These are phyloP conservation scores for Candida railenensis DNA, from an alignment of 805 yeast genomes.

Conservation along the genomic window DNA sequence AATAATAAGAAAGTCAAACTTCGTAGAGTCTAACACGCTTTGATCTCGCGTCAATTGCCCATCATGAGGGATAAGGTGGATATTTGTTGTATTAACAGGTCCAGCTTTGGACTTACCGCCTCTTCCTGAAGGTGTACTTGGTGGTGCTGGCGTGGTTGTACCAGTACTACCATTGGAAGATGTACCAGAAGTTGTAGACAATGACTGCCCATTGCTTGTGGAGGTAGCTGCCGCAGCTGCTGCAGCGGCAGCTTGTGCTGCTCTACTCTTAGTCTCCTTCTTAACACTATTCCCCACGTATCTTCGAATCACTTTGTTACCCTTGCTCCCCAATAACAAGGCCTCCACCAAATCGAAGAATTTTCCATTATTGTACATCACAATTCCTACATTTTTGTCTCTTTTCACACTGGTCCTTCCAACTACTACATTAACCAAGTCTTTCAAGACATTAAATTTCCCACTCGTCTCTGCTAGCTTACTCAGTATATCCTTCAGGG, in stretches of 20 bases:
- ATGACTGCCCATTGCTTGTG: conserved; percentile 7
- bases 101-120: neutral
- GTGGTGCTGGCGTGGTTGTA: neutral
- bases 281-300: conserved; percentile 62
- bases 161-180: neutral
- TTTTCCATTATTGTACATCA: conserved; percentile 64
- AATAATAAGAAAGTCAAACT: conserved; percentile 60
- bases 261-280: conserved; percentile 36
- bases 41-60: conserved; percentile 21
- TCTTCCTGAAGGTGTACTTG: neutral
- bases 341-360: conserved; percentile 74
- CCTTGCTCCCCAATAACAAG: conserved; percentile 55
- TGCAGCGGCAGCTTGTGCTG: neutral
- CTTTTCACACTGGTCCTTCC: conserved; percentile 22
- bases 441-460: conserved; percentile 70
- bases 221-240: conserved; percentile 11
- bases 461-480: conserved; percentile 79
- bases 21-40: conserved; percentile 19
- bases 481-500: conserved; percentile 66
- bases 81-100: conserved; percentile 9
- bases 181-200: neutral
- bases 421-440: conserved; percentile 57
- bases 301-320: conserved; percentile 49
- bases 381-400: conserved; percentile 59
- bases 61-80: conserved; percentile 48